Percentiles rank a stretch among this genome's conserved stretches.
Conservation (phyloP, 148 eudicot species). For the Rhododendron ferrugineum region DNA sequence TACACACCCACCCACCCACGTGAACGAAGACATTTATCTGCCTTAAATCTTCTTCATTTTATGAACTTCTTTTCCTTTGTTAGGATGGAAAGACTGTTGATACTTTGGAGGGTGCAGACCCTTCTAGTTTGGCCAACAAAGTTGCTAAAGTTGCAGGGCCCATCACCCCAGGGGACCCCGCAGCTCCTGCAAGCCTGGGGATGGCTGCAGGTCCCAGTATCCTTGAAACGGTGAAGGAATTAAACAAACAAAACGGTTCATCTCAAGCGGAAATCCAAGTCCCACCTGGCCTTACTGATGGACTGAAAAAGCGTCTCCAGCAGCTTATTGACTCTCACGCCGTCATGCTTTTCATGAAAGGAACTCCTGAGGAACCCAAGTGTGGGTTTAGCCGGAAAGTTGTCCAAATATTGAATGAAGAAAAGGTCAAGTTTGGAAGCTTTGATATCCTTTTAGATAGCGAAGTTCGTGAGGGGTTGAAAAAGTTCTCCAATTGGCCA, state of each 20-base stretch:
- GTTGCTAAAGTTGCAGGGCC: constrained; percentile 80
- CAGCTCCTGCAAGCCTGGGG: constrained; percentile 92
- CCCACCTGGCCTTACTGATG: constrained; percentile 27
- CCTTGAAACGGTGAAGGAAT: constrained; percentile 64
- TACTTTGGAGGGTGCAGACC: constrained; percentile 93
- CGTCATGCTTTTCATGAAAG: constrained; percentile 97
- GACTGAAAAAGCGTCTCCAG: constrained; percentile 46
- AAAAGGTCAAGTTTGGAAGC: constrained; percentile 71
- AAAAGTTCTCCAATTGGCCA: constrained; percentile 95
- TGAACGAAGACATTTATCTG: neutral
- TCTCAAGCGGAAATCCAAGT: constrained; percentile 21
- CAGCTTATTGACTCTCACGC: constrained; percentile 60
- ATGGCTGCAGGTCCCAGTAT: constrained; percentile 84
- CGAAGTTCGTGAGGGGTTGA: constrained; percentile 81
- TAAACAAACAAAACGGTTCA: constrained; percentile 47
- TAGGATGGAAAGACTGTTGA: constrained; percentile 85
- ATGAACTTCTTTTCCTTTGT: constrained; percentile 5
- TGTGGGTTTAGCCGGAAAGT: constrained; percentile 91
- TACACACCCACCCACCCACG: neutral
- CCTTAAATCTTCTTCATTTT: neutral
- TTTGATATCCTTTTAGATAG: constrained; percentile 76
- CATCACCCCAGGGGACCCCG: constrained; percentile 58
- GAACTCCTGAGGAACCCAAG: constrained; percentile 69
- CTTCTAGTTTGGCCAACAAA: constrained; percentile 90
- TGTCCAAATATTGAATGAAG: constrained; percentile 72